phyloP scores from a whole-genome alignment of 306 rosid species.

The Cicer bijugum region DNA sequence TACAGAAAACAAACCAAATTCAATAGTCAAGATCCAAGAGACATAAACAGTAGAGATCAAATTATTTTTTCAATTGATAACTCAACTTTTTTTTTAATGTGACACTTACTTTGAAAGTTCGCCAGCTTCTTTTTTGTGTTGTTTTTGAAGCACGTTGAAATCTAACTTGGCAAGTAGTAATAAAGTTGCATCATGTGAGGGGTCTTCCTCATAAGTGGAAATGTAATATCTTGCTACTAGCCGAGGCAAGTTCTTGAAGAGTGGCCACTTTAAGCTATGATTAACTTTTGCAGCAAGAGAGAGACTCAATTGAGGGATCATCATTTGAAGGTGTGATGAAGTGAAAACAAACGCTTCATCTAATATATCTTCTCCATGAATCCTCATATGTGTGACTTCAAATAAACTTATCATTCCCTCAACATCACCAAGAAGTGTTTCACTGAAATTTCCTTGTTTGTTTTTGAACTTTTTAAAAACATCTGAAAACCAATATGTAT shows the following conservation, averaged over 20 bases:
- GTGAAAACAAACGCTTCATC: slow-evolving; percentile 57
- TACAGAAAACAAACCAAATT: neutral
- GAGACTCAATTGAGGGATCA: neutral
- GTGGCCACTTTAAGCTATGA: slow-evolving; percentile 34
- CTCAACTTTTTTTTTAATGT: too few species aligned
- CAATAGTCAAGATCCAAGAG: neutral
- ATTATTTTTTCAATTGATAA: too few species aligned
- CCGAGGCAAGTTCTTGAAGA: slow-evolving; percentile 46
- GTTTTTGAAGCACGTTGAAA: slow-evolving; percentile 54
- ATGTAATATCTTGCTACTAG: slow-evolving; percentile 47
- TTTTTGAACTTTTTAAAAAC: slow-evolving; percentile 52
- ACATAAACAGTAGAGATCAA: too few species aligned
- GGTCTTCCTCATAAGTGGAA: slow-evolving; percentile 46
- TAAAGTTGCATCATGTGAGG: slow-evolving; percentile 44
- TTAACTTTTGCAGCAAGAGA: slow-evolving; percentile 45
- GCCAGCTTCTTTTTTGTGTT: slow-evolving; percentile 51
- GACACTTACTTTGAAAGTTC: slow-evolving; percentile 40
- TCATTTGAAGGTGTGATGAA: slow-evolving; percentile 39
- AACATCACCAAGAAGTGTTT: slow-evolving; percentile 15
- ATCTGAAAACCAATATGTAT: slow-evolving; percentile 18
- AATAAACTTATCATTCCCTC: slow-evolving; percentile 54
- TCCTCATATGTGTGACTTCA: slow-evolving; percentile 53
- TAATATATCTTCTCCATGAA: slow-evolving; percentile 55
- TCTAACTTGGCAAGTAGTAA: slow-evolving; percentile 55
- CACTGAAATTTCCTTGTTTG: slow-evolving; percentile 13